Conservation (phyloP, 192 early-diverging fungal genomes). For the Coemansia erecta region DNA sequence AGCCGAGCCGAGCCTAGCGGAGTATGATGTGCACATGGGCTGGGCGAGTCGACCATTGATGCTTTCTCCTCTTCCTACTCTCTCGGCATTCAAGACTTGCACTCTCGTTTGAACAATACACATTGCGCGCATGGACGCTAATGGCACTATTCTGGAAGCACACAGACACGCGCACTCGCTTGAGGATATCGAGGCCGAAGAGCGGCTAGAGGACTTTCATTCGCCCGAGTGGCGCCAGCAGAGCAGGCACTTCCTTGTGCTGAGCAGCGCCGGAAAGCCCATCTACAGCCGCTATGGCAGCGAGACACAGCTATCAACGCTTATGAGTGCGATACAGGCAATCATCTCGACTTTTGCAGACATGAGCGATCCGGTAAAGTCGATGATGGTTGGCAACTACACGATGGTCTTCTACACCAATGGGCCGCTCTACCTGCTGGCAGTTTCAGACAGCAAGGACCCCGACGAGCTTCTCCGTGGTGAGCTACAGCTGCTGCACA, state of each 20-base stretch:
- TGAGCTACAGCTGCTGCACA: slow-evolving; percentile 76
- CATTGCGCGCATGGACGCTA: too few relatives aligned
- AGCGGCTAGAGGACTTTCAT: slow-evolving; percentile 40
- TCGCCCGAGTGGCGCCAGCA: slow-evolving; percentile 41
- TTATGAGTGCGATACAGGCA: slow-evolving; percentile 90
- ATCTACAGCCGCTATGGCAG: slow-evolving; percentile 92
- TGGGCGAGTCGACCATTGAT: too few relatives aligned
- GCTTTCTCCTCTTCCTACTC: too few relatives aligned
- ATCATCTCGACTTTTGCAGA: slow-evolving; percentile 82
- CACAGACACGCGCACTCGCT: too few relatives aligned
- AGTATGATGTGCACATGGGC: too few relatives aligned
- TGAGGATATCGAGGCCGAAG: slow-evolving; percentile 19
- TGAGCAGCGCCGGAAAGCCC: slow-evolving; percentile 92
- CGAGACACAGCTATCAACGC: slow-evolving; percentile 79
- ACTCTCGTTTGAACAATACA: too few relatives aligned
- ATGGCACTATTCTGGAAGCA: too few relatives aligned
- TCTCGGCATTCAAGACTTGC: too few relatives aligned
- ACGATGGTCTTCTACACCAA: slow-evolving; percentile 80
- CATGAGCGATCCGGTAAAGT: slow-evolving; percentile 75
- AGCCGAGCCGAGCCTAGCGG: too few relatives aligned
- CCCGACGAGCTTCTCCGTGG: slow-evolving; percentile 73
- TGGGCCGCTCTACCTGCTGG: slow-evolving; percentile 82
- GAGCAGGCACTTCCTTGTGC: slow-evolving; percentile 85
- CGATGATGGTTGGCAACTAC: slow-evolving; percentile 61
- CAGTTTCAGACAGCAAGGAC: slow-evolving; percentile 76